Base-by-base conservation (phyloP, 129 eudicot genomes). In the Chrysanthemum seticuspe region DNA sequence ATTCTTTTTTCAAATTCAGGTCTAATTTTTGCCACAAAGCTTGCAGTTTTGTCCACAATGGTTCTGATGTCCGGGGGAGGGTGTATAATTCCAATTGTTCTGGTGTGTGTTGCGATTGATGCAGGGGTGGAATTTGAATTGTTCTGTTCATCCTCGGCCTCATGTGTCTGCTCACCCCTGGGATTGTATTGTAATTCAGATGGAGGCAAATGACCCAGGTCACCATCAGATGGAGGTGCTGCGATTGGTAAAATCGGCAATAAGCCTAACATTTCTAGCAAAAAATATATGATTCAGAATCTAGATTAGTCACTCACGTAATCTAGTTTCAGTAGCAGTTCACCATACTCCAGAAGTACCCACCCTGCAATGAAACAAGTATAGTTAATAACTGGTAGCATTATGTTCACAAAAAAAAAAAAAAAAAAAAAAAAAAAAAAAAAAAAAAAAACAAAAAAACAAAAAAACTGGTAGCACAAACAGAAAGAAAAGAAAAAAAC, bases 51-150 rank as follows among this genome's bases (percentile, higher is more conserved):
- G 78, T 92, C 96, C 2, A 92, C 96, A 15, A 89, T 92, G 52
- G 77, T 89, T 65, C 96, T 77, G 50, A 92, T 92, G 34, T 92
- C 98, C 0, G 92, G 95, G 12, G 98, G 98, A 13, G 98, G 98
- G 73, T 89, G 90, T 31, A 92, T 92, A 36, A 92, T 89, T 60
- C 98, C 98, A 14, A 89, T 92, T 0, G 92, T 83, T 81, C 85
- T 82, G 0, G 98, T 85, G 74, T 92, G 96, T 29, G 98, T 89
- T 18, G 92, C 92, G 76, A 92, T 83, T 6, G 95, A 77, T 61
- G 85, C 77, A 16, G 91, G 89, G 73, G 74, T 72, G 2, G 82
- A 50, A 71, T 45, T 77, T 2, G 85, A 23, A 36, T 70, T 74
- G 55, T 79, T 78, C 14, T 67, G 78, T 14, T 76, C 89, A 16